Conservation (phyloP, 352 stramenopile species). For the Phytopythium mirpurense region DNA sequence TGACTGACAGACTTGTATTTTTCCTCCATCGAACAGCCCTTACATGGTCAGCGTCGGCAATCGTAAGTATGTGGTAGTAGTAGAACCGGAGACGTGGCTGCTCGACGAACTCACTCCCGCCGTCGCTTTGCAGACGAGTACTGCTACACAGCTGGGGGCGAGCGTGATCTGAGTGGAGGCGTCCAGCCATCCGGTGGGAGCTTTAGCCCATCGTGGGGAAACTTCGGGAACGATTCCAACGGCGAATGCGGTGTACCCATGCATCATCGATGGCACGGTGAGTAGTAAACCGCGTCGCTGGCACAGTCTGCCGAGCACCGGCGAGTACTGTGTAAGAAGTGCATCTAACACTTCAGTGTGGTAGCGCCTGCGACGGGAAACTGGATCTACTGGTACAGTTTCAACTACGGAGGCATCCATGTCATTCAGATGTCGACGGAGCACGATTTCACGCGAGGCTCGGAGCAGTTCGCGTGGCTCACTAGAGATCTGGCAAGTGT, state of each 20-base stretch:
- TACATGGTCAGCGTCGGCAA: conserved; percentile 82
- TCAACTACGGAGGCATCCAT: conserved; percentile 82
- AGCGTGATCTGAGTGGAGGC: conserved; percentile 50
- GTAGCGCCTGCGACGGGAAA: conserved; percentile 56
- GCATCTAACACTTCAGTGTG: conserved; percentile 7
- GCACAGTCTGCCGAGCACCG: too few species aligned
- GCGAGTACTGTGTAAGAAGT: too few species aligned
- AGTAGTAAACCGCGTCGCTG: neutral
- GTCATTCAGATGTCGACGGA: conserved; percentile 90
- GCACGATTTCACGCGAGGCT: conserved; percentile 85
- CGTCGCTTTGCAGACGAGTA: conserved; percentile 55
- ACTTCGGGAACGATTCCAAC: conserved; percentile 54
- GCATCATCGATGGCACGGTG: conserved; percentile 65
- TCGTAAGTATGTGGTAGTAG: conserved; percentile 31
- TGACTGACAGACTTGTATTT: neutral
- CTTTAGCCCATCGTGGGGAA: conserved; percentile 64
- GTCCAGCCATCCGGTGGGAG: conserved; percentile 30
- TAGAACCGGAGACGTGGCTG: too few species aligned
- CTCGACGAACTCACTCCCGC: neutral
- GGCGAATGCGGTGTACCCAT: conserved; percentile 69
- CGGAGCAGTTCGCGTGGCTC: conserved; percentile 86
- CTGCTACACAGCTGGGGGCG: conserved; percentile 49
- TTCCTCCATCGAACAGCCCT: neutral
- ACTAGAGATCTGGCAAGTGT: conserved; percentile 68
- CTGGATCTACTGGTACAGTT: conserved; percentile 88